Evolutionary conservation across 495 filamentous ascomycete species (phyloP).

Genomic region (Penicillium lagena): DNA sequence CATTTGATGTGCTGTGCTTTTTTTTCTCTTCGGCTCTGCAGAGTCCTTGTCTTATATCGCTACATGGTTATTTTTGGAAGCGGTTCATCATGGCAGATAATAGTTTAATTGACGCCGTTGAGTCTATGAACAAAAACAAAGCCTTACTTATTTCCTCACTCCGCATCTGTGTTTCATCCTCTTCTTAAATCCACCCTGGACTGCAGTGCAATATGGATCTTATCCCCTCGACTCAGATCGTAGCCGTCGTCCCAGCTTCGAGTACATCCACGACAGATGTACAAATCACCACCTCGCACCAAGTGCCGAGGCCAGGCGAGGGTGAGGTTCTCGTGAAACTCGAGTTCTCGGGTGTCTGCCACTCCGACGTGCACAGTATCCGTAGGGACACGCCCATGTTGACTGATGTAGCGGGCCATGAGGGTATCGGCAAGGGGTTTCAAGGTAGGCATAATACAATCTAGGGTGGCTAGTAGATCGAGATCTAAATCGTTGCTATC

Average conservation of each 20-base stretch:
- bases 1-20: conserved; percentile 14
- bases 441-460: conserved; percentile 14
- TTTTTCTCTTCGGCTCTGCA: conserved; percentile 22
- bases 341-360: conserved; percentile 37
- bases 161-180: not conserved
- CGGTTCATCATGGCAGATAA: conserved; percentile 25
- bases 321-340: conserved; percentile 36
- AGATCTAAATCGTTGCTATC: not conserved
- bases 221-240: conserved; percentile 27
- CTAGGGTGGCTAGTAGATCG: not conserved
- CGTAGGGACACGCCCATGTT: conserved; percentile 40
- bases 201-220: conserved; percentile 9
- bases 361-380: conserved; percentile 39
- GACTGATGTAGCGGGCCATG: conserved; percentile 40
- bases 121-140: not conserved
- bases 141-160: not conserved
- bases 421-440: conserved; percentile 36
- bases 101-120: conserved; percentile 29
- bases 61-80: conserved; percentile 18
- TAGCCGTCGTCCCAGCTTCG: conserved; percentile 26
- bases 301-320: conserved; percentile 25
- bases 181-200: not conserved
- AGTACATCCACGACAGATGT: conserved; percentile 16
- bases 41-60: conserved; percentile 37
- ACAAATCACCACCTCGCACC: conserved; percentile 20